Conservation (phyloP, 805 yeast species). For the Teunomyces gatunensis region DNA sequence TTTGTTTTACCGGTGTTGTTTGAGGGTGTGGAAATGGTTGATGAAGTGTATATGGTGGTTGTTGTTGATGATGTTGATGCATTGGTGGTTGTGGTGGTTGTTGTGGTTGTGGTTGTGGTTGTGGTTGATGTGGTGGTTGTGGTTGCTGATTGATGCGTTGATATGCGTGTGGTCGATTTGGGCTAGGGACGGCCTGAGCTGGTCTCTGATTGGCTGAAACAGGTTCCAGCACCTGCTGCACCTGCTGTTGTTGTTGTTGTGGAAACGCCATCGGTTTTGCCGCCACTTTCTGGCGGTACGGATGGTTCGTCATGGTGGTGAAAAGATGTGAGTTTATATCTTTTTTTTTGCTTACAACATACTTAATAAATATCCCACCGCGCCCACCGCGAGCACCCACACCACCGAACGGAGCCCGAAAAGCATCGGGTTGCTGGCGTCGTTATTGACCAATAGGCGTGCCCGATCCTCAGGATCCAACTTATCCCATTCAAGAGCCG, state of each 20-base stretch:
- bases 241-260: slow-evolving; percentile 2
- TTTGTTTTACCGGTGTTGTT: no score
- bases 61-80: no score
- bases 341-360: slow-evolving; percentile 13
- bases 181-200: neutral
- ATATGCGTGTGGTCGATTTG: no score
- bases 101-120: no score
- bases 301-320: slow-evolving; percentile 14
- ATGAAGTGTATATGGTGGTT: no score
- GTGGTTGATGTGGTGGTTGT: no score
- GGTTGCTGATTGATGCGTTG: no score
- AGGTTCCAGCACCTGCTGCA: neutral
- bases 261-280: slow-evolving; percentile 6
- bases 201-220: neutral
- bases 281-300: slow-evolving; percentile 26
- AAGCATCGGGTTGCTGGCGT: slow-evolving; percentile 1
- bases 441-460: slow-evolving; percentile 24
- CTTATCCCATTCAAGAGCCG: slow-evolving; percentile 31
- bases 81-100: no score
- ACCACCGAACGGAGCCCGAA: neutral
- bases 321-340: neutral
- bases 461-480: slow-evolving; percentile 72
- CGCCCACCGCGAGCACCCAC: slow-evolving; percentile 25
- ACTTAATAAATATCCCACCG: slow-evolving; percentile 22
- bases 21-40: no score